These are phyloP conservation scores for Extremus antarcticus DNA, from an alignment of 495 filamentous ascomycete species.

Conservation along the genomic window DNA sequence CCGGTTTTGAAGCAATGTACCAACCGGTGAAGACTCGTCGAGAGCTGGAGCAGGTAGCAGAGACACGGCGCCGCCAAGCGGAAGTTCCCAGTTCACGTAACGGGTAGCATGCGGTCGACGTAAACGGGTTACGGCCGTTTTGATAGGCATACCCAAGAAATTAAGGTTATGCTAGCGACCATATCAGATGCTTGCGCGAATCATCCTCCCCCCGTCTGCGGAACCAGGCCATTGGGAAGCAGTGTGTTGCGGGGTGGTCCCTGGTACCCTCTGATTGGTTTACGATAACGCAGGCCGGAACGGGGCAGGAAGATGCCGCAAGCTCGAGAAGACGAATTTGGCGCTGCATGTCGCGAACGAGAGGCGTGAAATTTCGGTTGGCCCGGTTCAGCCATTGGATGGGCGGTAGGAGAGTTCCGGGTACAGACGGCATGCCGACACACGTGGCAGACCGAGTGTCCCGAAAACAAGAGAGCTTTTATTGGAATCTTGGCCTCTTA, in stretches of 20 bases:
- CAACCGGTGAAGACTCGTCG: neutral
- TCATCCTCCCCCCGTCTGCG: neutral
- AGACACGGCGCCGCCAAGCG: neutral
- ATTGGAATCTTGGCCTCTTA: neutral
- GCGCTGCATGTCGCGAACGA: neutral
- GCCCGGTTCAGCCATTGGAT: neutral
- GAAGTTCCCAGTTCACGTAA: neutral
- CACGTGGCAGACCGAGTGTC: neutral
- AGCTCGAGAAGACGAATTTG: neutral
- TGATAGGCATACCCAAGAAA: neutral
- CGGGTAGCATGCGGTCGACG: neutral
- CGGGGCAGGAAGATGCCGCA: neutral
- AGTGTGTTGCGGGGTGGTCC: neutral
- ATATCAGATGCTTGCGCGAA: neutral
- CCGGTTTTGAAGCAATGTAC: neutral
- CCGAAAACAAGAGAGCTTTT: neutral
- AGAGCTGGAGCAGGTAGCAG: no score
- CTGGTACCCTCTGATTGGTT: neutral
- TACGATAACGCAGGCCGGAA: neutral
- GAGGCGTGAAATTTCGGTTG: neutral
- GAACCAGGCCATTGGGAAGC: neutral
- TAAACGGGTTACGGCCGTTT: neutral
- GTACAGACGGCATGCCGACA: neutral
- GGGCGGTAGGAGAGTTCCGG: neutral
- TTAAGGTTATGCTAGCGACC: neutral